Base-by-base conservation (phyloP, 805 yeast species). In the Blastobotrys attinorum region DNA sequence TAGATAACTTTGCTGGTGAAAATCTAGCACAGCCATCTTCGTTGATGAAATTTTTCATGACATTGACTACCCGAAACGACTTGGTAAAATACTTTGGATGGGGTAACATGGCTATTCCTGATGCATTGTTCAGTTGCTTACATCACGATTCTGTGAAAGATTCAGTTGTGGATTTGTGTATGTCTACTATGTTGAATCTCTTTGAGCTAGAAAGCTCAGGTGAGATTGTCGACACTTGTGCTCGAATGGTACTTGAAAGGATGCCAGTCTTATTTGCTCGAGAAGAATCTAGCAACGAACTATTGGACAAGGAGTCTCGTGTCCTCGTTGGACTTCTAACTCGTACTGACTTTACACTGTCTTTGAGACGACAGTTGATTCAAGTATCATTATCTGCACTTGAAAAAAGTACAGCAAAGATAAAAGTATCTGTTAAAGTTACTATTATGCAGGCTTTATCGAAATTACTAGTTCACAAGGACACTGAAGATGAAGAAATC, bases 21-120 rank as follows among this genome's bases (percentile, higher is more conserved):
- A 92, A 90, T 59, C 66, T 82, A 25, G 94, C 87, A 57, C 87
- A 83, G 54, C 81, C 90, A 0, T 87, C 97, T 0, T 73, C 95
- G 0, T 59, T 90, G 36, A 65, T 89, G 75, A 75, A 70, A 44
- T 58, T 87, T 7, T 73, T 90, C 54, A 62, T 76, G 4, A 64
- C 73, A 6, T 75, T 95, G 79, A 66, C 83, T 39, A 57, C 68
- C 3, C 58, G 63, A 25, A 64, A 67, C 3, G 64, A 66, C 18
- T 67, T 81, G 31, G 64, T 71, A 38, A 67, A 68, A 11, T 75
- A 81, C 46, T 61, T 86, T 36, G 71, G 70, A 44, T 62, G 70
- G 43, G 83, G 83, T 49, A 72, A 81, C 37, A 69, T 63, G 40
- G 67, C 73, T 1, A 75, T 87, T 5, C 70, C 75, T 0, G 58